Conservation (phyloP, 768 basidiomycete species). For the Lepiota brunneoincarnata region DNA sequence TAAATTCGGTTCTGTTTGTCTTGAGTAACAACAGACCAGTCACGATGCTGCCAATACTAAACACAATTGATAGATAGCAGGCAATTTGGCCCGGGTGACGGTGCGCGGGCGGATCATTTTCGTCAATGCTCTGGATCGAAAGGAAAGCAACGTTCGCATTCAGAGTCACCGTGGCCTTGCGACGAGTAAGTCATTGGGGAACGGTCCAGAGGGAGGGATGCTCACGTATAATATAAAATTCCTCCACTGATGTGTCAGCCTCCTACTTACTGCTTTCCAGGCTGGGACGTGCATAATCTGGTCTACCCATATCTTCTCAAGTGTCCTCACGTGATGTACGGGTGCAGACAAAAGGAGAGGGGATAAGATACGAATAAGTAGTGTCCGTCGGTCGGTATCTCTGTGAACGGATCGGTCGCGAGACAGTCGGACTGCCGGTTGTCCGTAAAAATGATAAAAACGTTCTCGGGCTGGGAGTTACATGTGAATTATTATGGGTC, state of each 20-base stretch:
- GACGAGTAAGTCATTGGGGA: neutral
- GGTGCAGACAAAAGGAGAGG: constrained; percentile 45
- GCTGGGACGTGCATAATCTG: constrained; percentile 21
- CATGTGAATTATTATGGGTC: neutral
- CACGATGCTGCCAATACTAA: constrained; percentile 43
- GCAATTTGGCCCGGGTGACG: constrained; percentile 38
- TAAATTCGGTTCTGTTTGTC: neutral
- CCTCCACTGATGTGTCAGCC: constrained; percentile 24
- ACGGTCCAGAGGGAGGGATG: neutral
- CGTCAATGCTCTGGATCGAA: constrained; percentile 42
- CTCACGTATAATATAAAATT: constrained; percentile 38
- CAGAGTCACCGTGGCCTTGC: constrained; percentile 53
- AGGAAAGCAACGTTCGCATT: constrained; percentile 58
- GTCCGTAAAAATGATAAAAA: constrained; percentile 47
- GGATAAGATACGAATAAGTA: constrained; percentile 30
- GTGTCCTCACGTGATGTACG: constrained; percentile 32
- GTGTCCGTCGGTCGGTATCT: constrained; percentile 26
- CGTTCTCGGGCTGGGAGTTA: constrained; percentile 27
- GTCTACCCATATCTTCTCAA: constrained; percentile 52
- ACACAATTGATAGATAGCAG: constrained; percentile 43
- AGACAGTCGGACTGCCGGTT: constrained; percentile 42
- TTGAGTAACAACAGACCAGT: constrained; percentile 37
- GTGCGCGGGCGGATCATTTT: neutral
- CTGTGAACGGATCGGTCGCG: constrained; percentile 41
- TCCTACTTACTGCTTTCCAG: constrained; percentile 16